Conservation (phyloP, 306 rosid genomes). For the Corylus americana region DNA sequence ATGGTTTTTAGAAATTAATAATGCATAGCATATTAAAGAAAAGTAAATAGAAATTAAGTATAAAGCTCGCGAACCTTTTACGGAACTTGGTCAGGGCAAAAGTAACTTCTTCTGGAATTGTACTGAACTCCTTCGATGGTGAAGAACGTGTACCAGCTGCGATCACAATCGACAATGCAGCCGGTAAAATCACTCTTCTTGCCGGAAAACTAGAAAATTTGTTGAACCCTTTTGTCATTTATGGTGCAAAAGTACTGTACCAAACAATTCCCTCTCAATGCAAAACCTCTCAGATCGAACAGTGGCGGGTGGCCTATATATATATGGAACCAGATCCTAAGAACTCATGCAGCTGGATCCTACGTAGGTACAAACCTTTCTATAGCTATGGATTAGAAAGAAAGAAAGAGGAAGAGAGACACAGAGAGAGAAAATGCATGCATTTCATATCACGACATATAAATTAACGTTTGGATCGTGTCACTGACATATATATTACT, state of each 20-base stretch:
- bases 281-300: not conserved
- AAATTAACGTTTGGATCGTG: not conserved
- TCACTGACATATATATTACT: not conserved
- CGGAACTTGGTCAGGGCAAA: conserved; percentile 59
- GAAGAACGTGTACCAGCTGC: conserved; percentile 32
- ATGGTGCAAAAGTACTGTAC: not conserved
- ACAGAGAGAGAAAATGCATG: not conserved
- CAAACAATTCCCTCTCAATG: not conserved
- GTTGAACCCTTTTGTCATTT: conserved; percentile 63
- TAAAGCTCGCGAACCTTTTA: conserved; percentile 45
- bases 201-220: conserved; percentile 13
- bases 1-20: too few relatives aligned
- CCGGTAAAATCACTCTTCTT: conserved; percentile 16
- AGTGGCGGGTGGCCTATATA: too few relatives aligned
- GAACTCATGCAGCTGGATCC: not conserved
- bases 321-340: not conserved
- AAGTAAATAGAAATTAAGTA: not conserved
- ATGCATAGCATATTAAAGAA: not conserved
- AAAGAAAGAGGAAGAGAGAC: not conserved
- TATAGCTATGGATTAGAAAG: not conserved
- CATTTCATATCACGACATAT: not conserved
- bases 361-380: not conserved
- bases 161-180: conserved; percentile 23
- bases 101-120: conserved; percentile 43
- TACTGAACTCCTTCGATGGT: conserved; percentile 45